phyloP scores from a whole-genome alignment of 257 asterid species.

The Mitragyna speciosa region DNA sequence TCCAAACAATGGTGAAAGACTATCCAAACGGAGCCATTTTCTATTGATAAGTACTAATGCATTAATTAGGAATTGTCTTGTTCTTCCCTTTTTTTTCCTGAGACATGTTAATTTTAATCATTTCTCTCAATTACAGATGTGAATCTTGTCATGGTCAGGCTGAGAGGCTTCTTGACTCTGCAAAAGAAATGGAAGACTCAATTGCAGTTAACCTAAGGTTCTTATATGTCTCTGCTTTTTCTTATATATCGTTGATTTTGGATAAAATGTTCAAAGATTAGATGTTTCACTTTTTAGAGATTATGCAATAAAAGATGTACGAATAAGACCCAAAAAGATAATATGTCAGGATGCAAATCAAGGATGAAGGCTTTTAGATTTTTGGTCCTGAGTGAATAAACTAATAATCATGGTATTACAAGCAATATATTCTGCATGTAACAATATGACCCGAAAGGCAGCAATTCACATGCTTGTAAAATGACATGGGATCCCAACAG shows the following conservation, averaged over 20 bases:
- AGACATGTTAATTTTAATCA: background rate
- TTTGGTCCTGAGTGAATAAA: no score
- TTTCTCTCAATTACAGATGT: constrained; percentile 57
- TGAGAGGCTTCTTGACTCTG: constrained; percentile 98
- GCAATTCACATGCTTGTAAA: background rate
- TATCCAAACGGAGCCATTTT: no score
- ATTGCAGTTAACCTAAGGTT: constrained; percentile 96
- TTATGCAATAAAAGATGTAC: background rate
- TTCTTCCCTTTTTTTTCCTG: background rate
- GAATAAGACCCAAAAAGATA: background rate
- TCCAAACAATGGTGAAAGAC: no score
- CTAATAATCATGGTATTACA: background rate
- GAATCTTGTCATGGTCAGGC: constrained; percentile 99
- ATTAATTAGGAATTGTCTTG: no score
- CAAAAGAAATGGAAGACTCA: constrained; percentile 99
- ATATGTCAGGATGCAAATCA: background rate
- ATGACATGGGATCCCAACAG: background rate
- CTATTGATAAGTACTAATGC: background rate
- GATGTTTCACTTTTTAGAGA: background rate
- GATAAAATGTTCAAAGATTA: background rate
- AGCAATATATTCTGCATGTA: background rate
- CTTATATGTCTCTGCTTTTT: constrained; percentile 13
- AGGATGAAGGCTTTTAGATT: background rate
- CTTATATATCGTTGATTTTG: background rate
- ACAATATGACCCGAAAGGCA: background rate